Base-by-base conservation (phyloP, 768 basidiomycete genomes). In the Glaciozyma antarctica region DNA sequence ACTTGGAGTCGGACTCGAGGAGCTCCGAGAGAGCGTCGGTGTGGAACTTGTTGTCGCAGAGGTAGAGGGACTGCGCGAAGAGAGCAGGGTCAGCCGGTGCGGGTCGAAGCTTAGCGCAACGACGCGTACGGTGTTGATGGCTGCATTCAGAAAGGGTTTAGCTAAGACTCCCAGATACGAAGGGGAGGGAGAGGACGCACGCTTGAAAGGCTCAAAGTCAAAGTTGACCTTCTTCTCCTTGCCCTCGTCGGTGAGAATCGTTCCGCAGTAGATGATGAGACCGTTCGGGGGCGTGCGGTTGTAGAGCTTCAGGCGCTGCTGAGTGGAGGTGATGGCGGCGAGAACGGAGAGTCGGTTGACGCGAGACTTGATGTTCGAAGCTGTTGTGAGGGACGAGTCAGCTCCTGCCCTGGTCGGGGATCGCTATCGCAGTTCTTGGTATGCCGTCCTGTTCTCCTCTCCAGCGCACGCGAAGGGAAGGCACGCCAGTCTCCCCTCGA, bases 41-140 rank as follows among this genome's bases (percentile, higher is more conserved):
- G 80, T 98, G 94, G 80, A 99, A 99, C 77, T 95, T 97, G 81
- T 95, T 97, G 82, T 98, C 95, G 76, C 95, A 99, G 54, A 97
- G 86, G 79, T 99, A 99, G 58, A 99, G 84, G 17, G 95, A 97
- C 22, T 90, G 93, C 76, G 30, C 45, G 55, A 26, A 44, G 41
- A 49, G 19, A 24, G 12, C 3, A 1, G 32, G 43, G 32, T 51
- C 44, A 51, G 56, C n/a, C 24, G 32, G 34, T 53, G 26, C 30
- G 12, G 17, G 10, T 3, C 22, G 32, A 10, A 21, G 9, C 5
- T 24, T 5, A 2, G 38, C 32, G 38, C 9, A 26, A 7, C 0
- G 21, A 15, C n/a, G 52, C 53, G 17, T 41, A 65, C 58, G 21
- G 94, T 97, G 77, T 97, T 98, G 80, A 98, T 95, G 6, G 24